Evolutionary conservation across 2,329 filamentous ascomycete species (phyloP).

Genomic region (Huntiella moniliformis): DNA sequence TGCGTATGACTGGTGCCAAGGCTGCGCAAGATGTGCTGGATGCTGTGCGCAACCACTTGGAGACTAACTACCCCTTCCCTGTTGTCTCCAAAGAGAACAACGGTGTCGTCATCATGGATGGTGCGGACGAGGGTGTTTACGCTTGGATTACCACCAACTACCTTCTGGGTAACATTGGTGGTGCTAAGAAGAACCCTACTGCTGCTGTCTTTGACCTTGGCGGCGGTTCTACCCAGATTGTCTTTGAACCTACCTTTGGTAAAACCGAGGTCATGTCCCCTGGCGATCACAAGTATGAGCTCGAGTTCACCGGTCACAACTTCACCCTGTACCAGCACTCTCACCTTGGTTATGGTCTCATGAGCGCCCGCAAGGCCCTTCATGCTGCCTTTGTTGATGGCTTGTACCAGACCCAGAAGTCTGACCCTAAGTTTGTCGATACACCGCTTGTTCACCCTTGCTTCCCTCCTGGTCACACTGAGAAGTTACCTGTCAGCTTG

Average conservation of each 20-base stretch:
- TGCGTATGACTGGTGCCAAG: conserved; percentile 68
- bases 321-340: conserved; percentile 97
- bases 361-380: conserved; percentile 79
- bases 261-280: conserved; percentile 72
- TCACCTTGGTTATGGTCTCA: conserved; percentile 88
- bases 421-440: conserved; percentile 47
- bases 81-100: conserved; percentile 70
- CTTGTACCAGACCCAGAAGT: conserved; percentile 43
- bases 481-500: conserved; percentile 53
- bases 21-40: conserved; percentile 69
- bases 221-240: conserved; percentile 93
- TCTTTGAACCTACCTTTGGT: conserved; percentile 91
- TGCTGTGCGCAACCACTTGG: conserved; percentile 65
- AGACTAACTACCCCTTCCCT: conserved; percentile 84
- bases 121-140: conserved; percentile 90
- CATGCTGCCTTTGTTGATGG: conserved; percentile 59
- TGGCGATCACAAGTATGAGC: conserved; percentile 88
- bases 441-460: conserved; percentile 66
- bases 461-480: conserved; percentile 56
- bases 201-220: conserved; percentile 93
- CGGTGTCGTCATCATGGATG: conserved; percentile 93
- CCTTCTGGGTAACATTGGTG: conserved; percentile 90
- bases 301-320: conserved; percentile 74
- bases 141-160: conserved; percentile 99
- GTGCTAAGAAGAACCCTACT: conserved; percentile 72